These are phyloP conservation scores for Brassica rapa DNA, from an alignment of 345 rosid genomes.

Conservation along the genomic window DNA sequence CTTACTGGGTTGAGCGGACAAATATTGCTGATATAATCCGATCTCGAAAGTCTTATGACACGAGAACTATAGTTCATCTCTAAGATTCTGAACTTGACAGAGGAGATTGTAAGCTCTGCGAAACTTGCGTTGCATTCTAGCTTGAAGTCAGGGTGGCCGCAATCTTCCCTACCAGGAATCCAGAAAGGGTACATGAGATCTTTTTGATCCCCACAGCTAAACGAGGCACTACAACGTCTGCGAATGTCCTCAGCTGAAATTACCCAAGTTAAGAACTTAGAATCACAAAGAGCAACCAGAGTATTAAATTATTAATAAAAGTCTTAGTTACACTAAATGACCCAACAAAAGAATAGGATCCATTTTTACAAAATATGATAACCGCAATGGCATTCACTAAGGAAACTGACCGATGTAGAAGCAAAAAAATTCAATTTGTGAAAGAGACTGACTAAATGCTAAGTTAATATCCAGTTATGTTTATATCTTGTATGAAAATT, in stretches of 20 bases:
- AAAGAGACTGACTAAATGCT: background rate
- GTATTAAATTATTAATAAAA: no score
- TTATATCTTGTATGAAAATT: background rate
- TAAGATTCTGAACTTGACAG: constrained; percentile 35
- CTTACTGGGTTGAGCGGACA: constrained; percentile 24
- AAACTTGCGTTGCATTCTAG: constrained; percentile 6
- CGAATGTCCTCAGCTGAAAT: constrained; percentile 4
- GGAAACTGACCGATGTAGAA: background rate
- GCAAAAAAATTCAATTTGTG: background rate
- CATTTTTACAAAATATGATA: background rate
- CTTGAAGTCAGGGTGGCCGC: constrained; percentile 45
- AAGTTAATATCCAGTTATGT: background rate
- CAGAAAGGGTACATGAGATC: constrained; percentile 45
- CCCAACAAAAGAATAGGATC: background rate
- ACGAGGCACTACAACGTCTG: constrained; percentile 5
- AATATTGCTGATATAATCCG: constrained; percentile 18
- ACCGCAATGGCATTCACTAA: background rate
- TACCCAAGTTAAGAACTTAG: background rate
- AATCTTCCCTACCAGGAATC: constrained; percentile 18
- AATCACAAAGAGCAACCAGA: background rate
- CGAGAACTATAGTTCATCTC: background rate
- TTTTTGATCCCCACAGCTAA: constrained; percentile 17
- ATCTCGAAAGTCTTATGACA: constrained; percentile 34
- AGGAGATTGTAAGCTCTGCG: constrained; percentile 29
- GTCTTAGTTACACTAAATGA: no score